A percentile compares a stretch with the other conserved stretches of the same genome.
Evolutionary conservation across 2,329 filamentous ascomycete species (phyloP).

Genomic region (Pseudohalonectria lignicola): DNA sequence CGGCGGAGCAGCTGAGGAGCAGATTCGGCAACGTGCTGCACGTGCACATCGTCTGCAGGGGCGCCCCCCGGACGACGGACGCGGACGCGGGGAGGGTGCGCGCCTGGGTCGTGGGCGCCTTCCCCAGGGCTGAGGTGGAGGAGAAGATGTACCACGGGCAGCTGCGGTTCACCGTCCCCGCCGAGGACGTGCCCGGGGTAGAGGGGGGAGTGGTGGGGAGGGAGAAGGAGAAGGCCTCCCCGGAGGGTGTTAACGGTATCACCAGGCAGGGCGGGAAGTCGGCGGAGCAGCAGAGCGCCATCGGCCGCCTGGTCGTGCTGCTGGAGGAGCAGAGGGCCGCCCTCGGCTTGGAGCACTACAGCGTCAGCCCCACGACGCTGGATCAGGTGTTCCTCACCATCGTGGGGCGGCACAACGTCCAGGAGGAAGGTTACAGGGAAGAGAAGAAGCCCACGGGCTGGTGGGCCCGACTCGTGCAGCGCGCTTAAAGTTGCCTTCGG

Average conservation of each 20-base stretch:
- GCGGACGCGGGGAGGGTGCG: constrained; percentile 58
- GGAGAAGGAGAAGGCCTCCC: not conserved
- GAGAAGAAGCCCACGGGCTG: constrained; percentile 7
- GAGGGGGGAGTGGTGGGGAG: not conserved
- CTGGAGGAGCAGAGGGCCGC: constrained; percentile 60
- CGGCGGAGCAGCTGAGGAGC: constrained; percentile 57
- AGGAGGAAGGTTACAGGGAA: constrained; percentile 55
- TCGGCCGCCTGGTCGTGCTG: constrained; percentile 59
- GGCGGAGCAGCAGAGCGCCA: constrained; percentile 29
- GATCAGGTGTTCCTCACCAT: constrained; percentile 88
- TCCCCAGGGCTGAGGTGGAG: constrained; percentile 59
- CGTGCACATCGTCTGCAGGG: constrained; percentile 67
- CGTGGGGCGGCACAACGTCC: constrained; percentile 67
- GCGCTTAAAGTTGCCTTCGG: not conserved
- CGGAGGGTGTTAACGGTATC: not conserved
- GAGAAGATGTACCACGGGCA: constrained; percentile 74
- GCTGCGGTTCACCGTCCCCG: constrained; percentile 69
- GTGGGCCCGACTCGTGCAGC: not conserved
- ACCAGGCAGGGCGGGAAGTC: not conserved
- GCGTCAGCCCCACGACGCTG: constrained; percentile 73
- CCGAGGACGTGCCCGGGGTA: constrained; percentile 20
- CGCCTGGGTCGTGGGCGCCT: constrained; percentile 49
- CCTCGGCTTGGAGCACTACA: constrained; percentile 75
- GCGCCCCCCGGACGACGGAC: constrained; percentile 61
- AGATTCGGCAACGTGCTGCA: constrained; percentile 71